Percentiles rank a stretch among this genome's conserved stretches.
These are phyloP conservation scores for Leishmania tropica DNA, from an alignment of 208 protist species.

Conservation along the genomic window DNA sequence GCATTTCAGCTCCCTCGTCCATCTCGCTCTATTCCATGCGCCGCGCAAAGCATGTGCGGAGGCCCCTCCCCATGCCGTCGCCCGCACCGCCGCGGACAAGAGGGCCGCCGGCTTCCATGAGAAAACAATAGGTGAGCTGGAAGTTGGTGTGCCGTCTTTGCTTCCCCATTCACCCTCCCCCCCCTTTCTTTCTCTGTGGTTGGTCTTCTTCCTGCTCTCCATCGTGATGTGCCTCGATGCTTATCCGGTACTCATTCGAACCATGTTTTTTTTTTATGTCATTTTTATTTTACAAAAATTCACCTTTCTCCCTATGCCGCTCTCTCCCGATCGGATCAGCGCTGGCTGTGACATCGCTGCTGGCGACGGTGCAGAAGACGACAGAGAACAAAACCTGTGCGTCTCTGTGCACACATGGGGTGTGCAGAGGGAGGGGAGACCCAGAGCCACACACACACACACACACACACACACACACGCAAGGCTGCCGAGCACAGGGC, in stretches of 20 bases:
- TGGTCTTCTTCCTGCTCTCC: background rate
- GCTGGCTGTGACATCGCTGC: background rate
- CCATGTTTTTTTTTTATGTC: no score
- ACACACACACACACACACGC: background rate
- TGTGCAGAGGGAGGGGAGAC: background rate
- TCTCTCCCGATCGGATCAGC: background rate
- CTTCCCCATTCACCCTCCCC: background rate
- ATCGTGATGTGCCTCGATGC: background rate
- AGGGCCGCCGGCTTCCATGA: background rate
- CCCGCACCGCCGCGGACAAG: background rate
- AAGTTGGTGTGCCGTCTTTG: background rate
- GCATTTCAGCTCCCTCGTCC: background rate
- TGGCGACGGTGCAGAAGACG: background rate
- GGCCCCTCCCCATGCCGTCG: background rate
- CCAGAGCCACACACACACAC: background rate
- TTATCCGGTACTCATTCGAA: background rate
- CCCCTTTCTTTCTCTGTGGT: background rate
- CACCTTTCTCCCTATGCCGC: background rate
- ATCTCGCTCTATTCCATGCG: no score
- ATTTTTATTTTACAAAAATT: no score
- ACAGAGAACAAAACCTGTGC: background rate
- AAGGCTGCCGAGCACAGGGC: background rate
- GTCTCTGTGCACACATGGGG: background rate
- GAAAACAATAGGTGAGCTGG: background rate
- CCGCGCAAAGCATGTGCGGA: background rate